phyloP scores from a whole-genome alignment of 140 eudicot species.

The Stevia rebaudiana region DNA sequence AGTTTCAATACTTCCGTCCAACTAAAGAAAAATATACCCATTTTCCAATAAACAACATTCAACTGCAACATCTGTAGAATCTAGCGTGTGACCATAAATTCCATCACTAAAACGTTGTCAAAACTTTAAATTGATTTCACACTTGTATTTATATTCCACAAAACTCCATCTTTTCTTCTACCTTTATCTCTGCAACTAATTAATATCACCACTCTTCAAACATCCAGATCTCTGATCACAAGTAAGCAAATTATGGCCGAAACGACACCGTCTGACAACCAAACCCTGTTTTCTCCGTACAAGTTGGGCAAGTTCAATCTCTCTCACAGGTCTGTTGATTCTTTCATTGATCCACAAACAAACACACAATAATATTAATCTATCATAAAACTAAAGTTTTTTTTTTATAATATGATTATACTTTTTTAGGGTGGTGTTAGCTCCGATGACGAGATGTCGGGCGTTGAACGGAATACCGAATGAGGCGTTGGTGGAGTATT shows the following conservation, averaged over 20 bases:
- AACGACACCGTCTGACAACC: slow-evolving; percentile 9
- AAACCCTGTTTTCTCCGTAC: slow-evolving; percentile 67
- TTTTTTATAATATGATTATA: too few relatives aligned
- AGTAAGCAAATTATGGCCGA: slow-evolving; percentile 30
- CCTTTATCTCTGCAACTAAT: background rate
- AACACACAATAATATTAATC: too few relatives aligned
- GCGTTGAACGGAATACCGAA: slow-evolving; percentile 60
- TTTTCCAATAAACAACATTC: background rate
- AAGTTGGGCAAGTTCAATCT: slow-evolving; percentile 73
- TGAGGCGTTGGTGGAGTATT: slow-evolving; percentile 61
- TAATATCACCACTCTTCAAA: too few relatives aligned
- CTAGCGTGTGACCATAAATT: too few relatives aligned
- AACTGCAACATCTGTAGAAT: too few relatives aligned
- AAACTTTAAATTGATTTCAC: background rate
- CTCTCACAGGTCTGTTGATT: slow-evolving; percentile 57
- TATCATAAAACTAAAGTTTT: too few relatives aligned
- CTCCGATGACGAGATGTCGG: slow-evolving; percentile 98
- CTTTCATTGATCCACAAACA: background rate
- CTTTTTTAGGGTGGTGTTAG: slow-evolving; percentile 86
- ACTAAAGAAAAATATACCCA: too few relatives aligned
- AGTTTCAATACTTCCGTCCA: too few relatives aligned
- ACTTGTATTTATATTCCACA: background rate
- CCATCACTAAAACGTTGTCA: background rate
- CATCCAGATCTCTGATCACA: slow-evolving; percentile 15
- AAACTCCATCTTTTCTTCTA: background rate